These are phyloP conservation scores for Ceratocystis huliohia DNA, from an alignment of 2,329 filamentous ascomycete genomes.

Conservation along the genomic window DNA sequence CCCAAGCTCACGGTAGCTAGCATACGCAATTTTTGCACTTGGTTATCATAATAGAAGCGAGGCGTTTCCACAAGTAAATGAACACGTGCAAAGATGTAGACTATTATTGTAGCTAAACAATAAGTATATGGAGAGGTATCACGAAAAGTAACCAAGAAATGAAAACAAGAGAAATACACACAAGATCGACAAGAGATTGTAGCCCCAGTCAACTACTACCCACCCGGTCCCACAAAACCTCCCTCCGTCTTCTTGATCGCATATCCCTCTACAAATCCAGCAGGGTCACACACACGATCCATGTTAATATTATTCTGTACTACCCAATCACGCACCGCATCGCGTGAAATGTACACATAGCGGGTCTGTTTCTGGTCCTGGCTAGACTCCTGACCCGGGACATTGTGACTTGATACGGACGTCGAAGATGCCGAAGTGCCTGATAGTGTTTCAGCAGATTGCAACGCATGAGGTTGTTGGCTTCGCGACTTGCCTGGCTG, in stretches of 20 bases:
- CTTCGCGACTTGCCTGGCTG: conserved; percentile 17
- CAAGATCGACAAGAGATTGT: no score
- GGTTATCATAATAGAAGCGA: conserved; percentile 16
- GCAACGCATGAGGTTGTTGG: conserved; percentile 5
- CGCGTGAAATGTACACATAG: conserved; percentile 41
- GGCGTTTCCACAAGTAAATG: conserved; percentile 5
- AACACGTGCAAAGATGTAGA: neutral
- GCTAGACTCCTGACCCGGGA: neutral
- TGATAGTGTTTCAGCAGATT: no score
- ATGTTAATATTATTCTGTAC: conserved; percentile 48
- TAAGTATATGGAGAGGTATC: neutral
- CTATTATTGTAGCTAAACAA: neutral
- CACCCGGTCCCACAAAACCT: neutral
- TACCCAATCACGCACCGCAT: conserved; percentile 53
- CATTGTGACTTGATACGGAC: no score
- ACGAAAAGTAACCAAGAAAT: neutral
- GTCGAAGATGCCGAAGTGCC: no score
- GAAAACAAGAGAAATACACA: neutral
- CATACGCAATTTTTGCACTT: conserved; percentile 12
- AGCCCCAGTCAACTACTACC: neutral
- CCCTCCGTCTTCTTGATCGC: conserved; percentile 32
- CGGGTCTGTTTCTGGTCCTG: conserved; percentile 20
- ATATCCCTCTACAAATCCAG: conserved; percentile 61
- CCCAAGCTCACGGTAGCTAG: neutral
- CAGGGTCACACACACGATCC: conserved; percentile 54